phyloP scores from a whole-genome alignment of 2,329 filamentous ascomycete genomes.

The Triangularia setosa region DNA sequence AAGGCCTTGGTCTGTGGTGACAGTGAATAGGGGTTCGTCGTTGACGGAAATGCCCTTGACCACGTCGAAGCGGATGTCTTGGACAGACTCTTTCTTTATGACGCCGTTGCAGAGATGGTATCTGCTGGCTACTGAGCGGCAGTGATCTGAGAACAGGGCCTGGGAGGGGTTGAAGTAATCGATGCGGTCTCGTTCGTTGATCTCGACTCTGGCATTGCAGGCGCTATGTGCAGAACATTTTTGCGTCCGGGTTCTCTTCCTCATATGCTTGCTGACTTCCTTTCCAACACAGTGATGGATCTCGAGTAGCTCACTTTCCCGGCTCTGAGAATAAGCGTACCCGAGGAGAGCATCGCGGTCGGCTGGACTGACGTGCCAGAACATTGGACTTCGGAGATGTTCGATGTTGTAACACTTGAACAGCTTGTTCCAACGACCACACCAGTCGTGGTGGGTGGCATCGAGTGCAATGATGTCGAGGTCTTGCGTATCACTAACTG shows the following conservation, averaged over 20 bases:
- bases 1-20: conserved; percentile 51
- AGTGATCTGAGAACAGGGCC: conserved; percentile 60
- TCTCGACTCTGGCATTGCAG: conserved; percentile 41
- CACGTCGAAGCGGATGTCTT: conserved; percentile 57
- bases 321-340: conserved; percentile 58
- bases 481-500: conserved; percentile 26
- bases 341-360: conserved; percentile 71
- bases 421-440: conserved; percentile 65
- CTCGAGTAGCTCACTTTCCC: conserved; percentile 63
- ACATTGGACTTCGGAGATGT: conserved; percentile 74
- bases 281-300: conserved; percentile 73
- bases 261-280: conserved; percentile 74
- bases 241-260: conserved; percentile 53
- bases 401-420: conserved; percentile 67
- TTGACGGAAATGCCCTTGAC: conserved; percentile 41
- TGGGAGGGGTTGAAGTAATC: conserved; percentile 66
- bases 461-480: conserved; percentile 62
- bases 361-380: conserved; percentile 74
- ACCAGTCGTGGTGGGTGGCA: conserved; percentile 59
- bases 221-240: conserved; percentile 26
- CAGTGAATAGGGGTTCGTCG: conserved; percentile 58
- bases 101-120: conserved; percentile 55
- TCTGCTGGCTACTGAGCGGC: conserved; percentile 50
- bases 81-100: conserved; percentile 57
- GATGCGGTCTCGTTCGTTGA: conserved; percentile 64